Evolutionary conservation across 208 protist genomes (phyloP).

Genomic region (Cochliopodium minus): DNA sequence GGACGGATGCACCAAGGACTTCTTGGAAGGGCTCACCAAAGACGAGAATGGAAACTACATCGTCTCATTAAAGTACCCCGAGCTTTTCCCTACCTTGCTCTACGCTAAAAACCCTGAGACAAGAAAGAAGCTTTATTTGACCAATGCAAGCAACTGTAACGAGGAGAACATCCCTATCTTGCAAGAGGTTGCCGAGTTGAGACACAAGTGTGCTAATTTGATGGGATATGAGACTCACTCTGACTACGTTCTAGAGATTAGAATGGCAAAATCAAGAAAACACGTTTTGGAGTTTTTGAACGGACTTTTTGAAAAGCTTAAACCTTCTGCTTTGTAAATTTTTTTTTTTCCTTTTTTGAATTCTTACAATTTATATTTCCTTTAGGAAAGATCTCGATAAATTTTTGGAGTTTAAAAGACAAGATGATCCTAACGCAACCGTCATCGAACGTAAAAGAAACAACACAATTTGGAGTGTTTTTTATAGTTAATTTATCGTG

Average conservation of each 20-base stretch:
- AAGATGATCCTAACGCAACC: no score
- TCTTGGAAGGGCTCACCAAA: neutral
- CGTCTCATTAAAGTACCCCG: slow-evolving; percentile 11
- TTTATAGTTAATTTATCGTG: no score
- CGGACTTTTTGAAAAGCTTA: neutral
- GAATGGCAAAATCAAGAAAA: slow-evolving; percentile 8
- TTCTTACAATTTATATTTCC: no score
- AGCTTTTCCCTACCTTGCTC: slow-evolving; percentile 6
- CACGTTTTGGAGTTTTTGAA: slow-evolving; percentile 8
- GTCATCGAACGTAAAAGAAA: no score
- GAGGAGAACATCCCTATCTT: slow-evolving; percentile 2
- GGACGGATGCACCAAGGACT: slow-evolving; percentile 1
- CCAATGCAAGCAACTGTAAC: neutral
- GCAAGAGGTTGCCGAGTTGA: neutral
- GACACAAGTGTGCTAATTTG: neutral
- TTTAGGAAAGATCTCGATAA: neutral
- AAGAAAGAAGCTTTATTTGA: slow-evolving; percentile 5
- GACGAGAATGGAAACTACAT: neutral
- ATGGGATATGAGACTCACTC: slow-evolving; percentile 11
- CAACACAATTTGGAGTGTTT: no score
- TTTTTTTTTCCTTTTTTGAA: no score
- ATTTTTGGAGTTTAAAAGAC: neutral
- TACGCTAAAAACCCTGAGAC: slow-evolving; percentile 9
- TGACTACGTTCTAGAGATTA: slow-evolving; percentile 9
- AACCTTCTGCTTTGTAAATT: neutral